Base-by-base conservation (phyloP, 129 eudicot species). In the Helichrysum umbraculigerum region DNA sequence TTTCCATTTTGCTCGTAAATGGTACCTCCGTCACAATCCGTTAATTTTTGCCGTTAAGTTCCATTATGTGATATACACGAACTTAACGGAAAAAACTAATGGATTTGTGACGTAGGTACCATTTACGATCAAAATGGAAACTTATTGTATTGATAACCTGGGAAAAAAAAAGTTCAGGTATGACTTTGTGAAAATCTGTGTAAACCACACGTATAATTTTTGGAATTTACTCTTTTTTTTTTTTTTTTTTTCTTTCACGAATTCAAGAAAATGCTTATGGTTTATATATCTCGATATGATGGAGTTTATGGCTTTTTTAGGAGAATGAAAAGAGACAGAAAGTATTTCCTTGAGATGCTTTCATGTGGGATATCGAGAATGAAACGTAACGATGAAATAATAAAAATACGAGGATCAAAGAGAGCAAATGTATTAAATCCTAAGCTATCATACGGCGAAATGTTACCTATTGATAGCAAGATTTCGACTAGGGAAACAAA, bases 351-450 rank as follows among this genome's bases (percentile, higher is more conserved):
- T 20, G 80, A 82, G 25, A 82, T 37, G 70, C 86, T 85, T 22
- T 85, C 89, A 16, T 85, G 89, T 76, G 89, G 89, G 59, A 79
- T 85, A 85, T 85, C 89, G 21, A 85, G 77, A 64, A 79, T 82
- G 80, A 85, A 85, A 60, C 78, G 32, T 52, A 78, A 85, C 4
- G 85, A 82, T 78, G 54, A 68, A 15, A 47, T 82, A 76, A 37
- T 66, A 61, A 73, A 85, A 72, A 22, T 85, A 76, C 62, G 89
- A 79, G 86, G 84, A 4, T 82, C 84, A 20, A 82, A 80, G 70
- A 19, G 25, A 72, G 16, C 16, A 29, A 73, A 21, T 11, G 2
- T 1, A 62, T 4, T 33, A 11, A 11, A 66, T 39, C 69, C 61
- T n/a, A n/a, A 59, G 33, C 7, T 73, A 62, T 50, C 73, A 1